Base-by-base conservation (phyloP, 2,329 filamentous ascomycete genomes). In the Ceratocystis diversiconidia region DNA sequence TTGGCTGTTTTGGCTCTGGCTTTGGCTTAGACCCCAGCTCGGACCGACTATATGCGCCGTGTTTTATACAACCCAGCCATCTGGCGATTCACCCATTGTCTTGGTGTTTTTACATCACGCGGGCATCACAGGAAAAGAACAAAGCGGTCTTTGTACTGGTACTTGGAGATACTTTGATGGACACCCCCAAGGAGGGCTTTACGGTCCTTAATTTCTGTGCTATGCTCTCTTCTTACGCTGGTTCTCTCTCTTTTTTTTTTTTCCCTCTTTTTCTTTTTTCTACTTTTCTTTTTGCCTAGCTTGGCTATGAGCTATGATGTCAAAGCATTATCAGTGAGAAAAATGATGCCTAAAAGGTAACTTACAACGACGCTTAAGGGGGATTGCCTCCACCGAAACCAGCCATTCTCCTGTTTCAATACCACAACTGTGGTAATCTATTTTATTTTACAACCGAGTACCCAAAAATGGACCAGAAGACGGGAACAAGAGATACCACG, bases 21-120 rank as follows among this genome's bases (percentile, higher is more conserved):
- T n/a, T 55, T 55, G 50, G 50, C n/a, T 55, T 22, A 55, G 22
- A 22, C 19, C 50, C 17, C 22, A 55, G 50, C 50, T 55, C 50
- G 50, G 50, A 55, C 50, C 22, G 50, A 12, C 50, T 55, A 55
- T 55, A 55, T 55, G 50, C 50, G 50, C 12, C n/a, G 19, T 55
- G 50, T 25, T 22, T 55, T 55, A 55, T 55, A 25, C 50, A 22
- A 55, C 50, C 50, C 50, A 55, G 50, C 50, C 50, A 55, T 55
- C 50, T 55, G 50, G 50, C 25, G 22, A 55, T 55, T 55, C 17
- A 55, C 22, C 25, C 50, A 55, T 55, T 12, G 1, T 55, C 44
- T 17, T 48, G 44, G 15, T 48, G 2, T n/a, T 22, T 55, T 55
- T 25, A 22, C 22, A 55, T 22, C 50, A 22, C 50, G 7, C 50